These are phyloP conservation scores for Avena atlantica DNA, from an alignment of 176 grass and related monocot species.

Conservation along the genomic window DNA sequence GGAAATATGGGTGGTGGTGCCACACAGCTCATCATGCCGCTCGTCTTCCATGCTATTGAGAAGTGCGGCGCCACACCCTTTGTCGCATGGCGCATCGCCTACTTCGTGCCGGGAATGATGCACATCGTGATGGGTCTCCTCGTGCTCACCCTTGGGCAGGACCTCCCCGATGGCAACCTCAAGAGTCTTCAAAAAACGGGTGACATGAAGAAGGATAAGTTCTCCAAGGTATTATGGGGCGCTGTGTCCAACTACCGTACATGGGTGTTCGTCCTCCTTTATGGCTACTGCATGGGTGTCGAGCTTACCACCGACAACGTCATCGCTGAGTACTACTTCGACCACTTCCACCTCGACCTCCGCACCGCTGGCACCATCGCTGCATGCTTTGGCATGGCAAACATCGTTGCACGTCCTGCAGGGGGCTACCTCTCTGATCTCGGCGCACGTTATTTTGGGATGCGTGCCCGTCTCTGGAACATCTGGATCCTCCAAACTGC, in stretches of 20 bases:
- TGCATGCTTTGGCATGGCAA: constrained; percentile 90
- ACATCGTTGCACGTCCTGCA: constrained; percentile 62
- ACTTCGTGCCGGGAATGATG: constrained; percentile 74
- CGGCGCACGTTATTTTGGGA: constrained; percentile 55
- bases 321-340: constrained; percentile 86
- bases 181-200: constrained; percentile 67
- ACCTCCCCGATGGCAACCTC: constrained; percentile 92
- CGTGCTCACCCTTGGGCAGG: constrained; percentile 81
- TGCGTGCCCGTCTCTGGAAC: constrained; percentile 85
- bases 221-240: background rate
- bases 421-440: constrained; percentile 70
- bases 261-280: constrained; percentile 87
- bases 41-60: constrained; percentile 76
- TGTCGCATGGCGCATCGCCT: constrained; percentile 77
- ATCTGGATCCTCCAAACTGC: constrained; percentile 90
- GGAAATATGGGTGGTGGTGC: constrained; percentile 92
- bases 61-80: constrained; percentile 64
- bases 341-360: constrained; percentile 71
- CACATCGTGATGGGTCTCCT: constrained; percentile 72
- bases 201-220: constrained; percentile 63
- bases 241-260: background rate
- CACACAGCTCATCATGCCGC: constrained; percentile 96
- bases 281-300: constrained; percentile 92
- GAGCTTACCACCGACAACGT: constrained; percentile 90
- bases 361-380: constrained; percentile 71